Base-by-base conservation (phyloP, 2,329 filamentous ascomycete species). In the Penicillium sp. region DNA sequence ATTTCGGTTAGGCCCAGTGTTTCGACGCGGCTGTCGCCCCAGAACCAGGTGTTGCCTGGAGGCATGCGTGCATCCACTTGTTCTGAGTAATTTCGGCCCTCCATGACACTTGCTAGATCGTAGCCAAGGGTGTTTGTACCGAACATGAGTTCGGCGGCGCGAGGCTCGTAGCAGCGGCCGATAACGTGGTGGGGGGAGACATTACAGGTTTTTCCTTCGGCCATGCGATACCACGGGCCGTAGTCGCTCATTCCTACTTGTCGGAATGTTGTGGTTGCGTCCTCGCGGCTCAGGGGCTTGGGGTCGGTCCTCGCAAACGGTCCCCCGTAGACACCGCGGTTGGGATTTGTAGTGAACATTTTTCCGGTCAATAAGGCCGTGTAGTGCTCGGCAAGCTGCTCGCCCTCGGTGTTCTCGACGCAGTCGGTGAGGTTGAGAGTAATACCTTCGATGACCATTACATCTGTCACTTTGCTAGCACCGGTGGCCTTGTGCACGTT, bases 1-100 rank as follows among this genome's bases (percentile, higher is more conserved):
- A 86, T 67, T 3, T 78, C 78, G 27, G 79, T 77, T 5, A 87
- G 63, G 27, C 81, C 81, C 0, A 87, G 75, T 0, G 82, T 80
- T 45, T 86, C 79, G 0, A 79, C 78, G 1, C 84, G 77, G 21
- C 75, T 75, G 49, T 86, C 83, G 0, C 77, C 82, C 79, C 81
- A 85, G 65, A 80, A 84, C 83, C 83, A 86, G 0, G 71, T 68
- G 24, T 77, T 75, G 13, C 71, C 75, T 1, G 63, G 48, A 0
- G 70, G 63, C 27, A 86, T 82, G 2, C 83, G 80, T 1, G 71
- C 57, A 54, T 86, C 81, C 14, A 76, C 70, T 11, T 71, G 57
- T 0, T 67, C 62, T 1, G 81, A 77, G 61, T 77, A 85, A 1
- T 66, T 60, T 2, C 83, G 77, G 1, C 76, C 81, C n/a, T 73